Evolutionary conservation across 139 green algal species (phyloP), one percentile per base, ranked within the genome.

Genomic region (Ettlia oleoabundans): DNA sequence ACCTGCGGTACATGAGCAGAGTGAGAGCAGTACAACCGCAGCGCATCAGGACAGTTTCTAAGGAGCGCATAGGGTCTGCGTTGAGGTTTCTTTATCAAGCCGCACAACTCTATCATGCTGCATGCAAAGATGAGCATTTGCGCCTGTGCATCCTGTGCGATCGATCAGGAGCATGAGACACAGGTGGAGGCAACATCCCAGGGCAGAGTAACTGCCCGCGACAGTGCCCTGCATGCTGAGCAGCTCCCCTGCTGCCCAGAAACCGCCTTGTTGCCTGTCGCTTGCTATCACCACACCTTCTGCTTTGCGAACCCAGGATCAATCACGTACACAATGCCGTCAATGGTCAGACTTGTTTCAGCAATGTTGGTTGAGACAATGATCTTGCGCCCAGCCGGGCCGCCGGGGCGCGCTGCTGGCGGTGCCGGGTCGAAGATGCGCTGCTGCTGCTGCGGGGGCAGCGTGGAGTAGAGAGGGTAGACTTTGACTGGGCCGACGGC

Each of bases 281-380:
- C 66, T 18, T 28, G 5, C 2, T 1, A 1, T 15, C 35, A 18
- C 3, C 72, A 7, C 77, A 99, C 96, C 93, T 99, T 99, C 82
- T 99, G 97, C 90, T 99, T 99, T 55, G 95, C 89, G 83, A 96
- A 97, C 19, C 93, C 93, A 4, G 97, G 97, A 85, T 99, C 97
- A 41, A 99, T 98, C 32, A 99, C 97, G 76, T 97, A 99, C 42
- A 99, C 96, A 76, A 99, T 98, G 76, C 97, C 97, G 81, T 99
- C 97, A 42, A 99, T 99, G 41, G 97, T 99, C 21, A 99, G 93
- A 7, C 95, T 99, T 19, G 97, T 99, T 87, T 99, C 97, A 0
- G 97, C 97, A 64, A 99, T 99, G 91, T 99, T 99, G 73, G 97
- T 99, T 33, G 95, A 98, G 22, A 99, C 90, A 28, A 99, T 93